phyloP scores from a whole-genome alignment of 1,139 yeast species.

The Eremothecium cymbalariae region DNA sequence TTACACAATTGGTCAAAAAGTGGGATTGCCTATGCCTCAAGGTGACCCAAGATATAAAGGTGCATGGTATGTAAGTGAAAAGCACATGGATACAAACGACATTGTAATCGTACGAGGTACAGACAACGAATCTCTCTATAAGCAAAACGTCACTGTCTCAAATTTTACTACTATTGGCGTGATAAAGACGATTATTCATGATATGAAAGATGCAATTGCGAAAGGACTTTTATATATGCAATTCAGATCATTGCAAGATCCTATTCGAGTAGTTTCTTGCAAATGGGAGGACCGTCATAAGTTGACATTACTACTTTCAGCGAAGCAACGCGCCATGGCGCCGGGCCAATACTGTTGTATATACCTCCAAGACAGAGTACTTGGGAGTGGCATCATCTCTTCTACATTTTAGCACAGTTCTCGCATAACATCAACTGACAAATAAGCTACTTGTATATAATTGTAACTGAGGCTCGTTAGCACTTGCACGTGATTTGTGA shows the following conservation, averaged over 20 bases:
- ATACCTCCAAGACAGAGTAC: constrained; percentile 55
- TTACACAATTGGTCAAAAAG: constrained; percentile 85
- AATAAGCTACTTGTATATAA: no score
- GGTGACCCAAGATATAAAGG: constrained; percentile 70
- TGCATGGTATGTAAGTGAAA: constrained; percentile 78
- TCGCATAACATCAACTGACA: no score
- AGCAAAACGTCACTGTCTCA: constrained; percentile 37
- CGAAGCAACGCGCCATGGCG: constrained; percentile 64
- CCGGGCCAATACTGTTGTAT: constrained; percentile 83
- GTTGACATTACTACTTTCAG: constrained; percentile 34
- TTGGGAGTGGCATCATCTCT: constrained; percentile 66
- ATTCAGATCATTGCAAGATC: constrained; percentile 61
- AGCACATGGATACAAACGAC: constrained; percentile 55
- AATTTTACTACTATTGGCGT: constrained; percentile 18
- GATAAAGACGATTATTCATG: constrained; percentile 12
- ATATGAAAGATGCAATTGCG: constrained; percentile 15
- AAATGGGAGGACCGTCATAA: constrained; percentile 14
- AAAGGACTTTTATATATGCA: constrained; percentile 41
- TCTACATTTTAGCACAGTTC: background rate
- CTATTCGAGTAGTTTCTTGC: constrained; percentile 31
- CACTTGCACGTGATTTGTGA: no score
- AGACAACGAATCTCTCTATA: constrained; percentile 52
- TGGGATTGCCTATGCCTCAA: constrained; percentile 78
- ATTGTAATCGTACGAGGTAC: constrained; percentile 70
- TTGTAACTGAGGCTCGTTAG: no score